A percentile compares a stretch with the other conserved stretches of the same genome.
phyloP scores from a whole-genome alignment of 495 filamentous ascomycete genomes.

The Lentithecium fluviatile region DNA sequence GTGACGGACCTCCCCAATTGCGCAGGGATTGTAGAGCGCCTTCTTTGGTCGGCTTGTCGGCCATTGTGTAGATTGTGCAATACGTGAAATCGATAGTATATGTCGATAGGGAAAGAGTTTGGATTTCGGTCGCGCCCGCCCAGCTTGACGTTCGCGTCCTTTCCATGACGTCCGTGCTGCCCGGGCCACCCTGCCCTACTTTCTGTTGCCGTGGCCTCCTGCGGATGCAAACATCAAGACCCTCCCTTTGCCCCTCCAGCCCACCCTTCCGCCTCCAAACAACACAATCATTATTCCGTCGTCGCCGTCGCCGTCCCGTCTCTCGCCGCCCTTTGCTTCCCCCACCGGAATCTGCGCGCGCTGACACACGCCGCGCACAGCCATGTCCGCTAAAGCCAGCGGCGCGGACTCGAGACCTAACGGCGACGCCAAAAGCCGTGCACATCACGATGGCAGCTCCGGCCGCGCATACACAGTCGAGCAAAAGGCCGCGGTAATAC shows the following conservation, averaged over 20 bases:
- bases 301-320: conserved; percentile 1
- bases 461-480: conserved; percentile 84
- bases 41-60: conserved; percentile 26
- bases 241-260: neutral
- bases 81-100: too few species aligned
- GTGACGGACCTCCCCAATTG: conserved; percentile 71
- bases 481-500: conserved; percentile 83
- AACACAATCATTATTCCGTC: conserved; percentile 3
- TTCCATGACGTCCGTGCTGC: conserved; percentile 11
- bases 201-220: conserved; percentile 10
- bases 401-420: conserved; percentile 62
- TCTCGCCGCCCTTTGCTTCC: neutral
- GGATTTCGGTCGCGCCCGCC: too few species aligned
- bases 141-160: neutral
- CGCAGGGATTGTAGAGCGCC: conserved; percentile 52
- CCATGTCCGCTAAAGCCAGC: conserved; percentile 76
- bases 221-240: neutral
- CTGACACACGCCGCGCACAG: conserved; percentile 23
- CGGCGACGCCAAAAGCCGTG: conserved; percentile 67
- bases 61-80: conserved; percentile 43
- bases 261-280: neutral
- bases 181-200: neutral
- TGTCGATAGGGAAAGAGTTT: too few species aligned
- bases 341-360: conserved; percentile 11
- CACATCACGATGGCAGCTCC: conserved; percentile 93